Evolutionary conservation across 2,329 filamentous ascomycete species (phyloP), one percentile per base, ranked within the genome.

Genomic region (Fusarium sp.): DNA sequence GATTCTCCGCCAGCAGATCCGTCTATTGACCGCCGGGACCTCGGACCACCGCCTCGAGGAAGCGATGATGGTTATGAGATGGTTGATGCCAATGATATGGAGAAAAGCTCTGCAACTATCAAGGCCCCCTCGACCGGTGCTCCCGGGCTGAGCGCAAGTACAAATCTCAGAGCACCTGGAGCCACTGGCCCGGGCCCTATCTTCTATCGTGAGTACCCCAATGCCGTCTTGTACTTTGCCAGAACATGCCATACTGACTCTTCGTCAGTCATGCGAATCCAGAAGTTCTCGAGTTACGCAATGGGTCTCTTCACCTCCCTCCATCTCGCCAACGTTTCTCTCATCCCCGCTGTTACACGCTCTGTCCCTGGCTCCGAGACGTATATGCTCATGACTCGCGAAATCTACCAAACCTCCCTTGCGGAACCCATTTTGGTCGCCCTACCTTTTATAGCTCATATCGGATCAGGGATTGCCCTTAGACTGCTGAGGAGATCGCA

Each of bases 221-320:
- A 47, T 49, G 9, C 52, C 13, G 40, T 11, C 8, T 15, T 23
- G 13, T 59, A 11, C 4, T 21, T 10, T 40, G 10, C 17, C 14
- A 33, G 31, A 23, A 21, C 9, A 48, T 13, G 11, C 13, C 7
- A 39, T 50, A 40, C 62, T 66, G 31, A 66, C 20, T 39, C 17
- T 41, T 18, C 17, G n/a, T 15, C 37, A 74, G 73, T 76, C 18
- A 75, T 74, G 45, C 88, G 91, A 46, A 84, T 96, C 35, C 96
- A 98, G 78, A 91, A 89, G 77, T 97, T 97, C 83, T 96, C 93
- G 2, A 93, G 91, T 70, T 96, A 97, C 81, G 88, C 91, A 68
- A 94, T 93, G 75, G 88, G 88, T 65, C 81, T 92, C 69, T 97
- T 95, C 81, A 85, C 90, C 33, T 84, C 88, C 29, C 84, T 96